Evolutionary conservation across 2,329 filamentous ascomycete species (phyloP), one percentile per base, ranked within the genome.

Genomic region (Dactylellina drechsleri): DNA sequence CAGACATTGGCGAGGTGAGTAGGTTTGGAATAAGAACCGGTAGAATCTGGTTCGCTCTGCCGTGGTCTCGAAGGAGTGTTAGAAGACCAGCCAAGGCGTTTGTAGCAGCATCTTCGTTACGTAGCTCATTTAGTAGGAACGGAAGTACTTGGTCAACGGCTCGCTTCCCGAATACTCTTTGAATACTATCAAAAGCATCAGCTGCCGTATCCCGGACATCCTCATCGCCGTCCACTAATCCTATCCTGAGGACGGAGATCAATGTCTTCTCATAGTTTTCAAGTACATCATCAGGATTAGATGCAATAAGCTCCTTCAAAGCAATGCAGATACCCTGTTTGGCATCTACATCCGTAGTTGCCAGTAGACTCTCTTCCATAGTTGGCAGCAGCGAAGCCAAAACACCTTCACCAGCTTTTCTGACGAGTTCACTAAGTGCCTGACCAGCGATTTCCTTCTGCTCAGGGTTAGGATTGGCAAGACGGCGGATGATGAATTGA

Each of bases 401-500:
- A 68, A 99, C 93, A 66, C 92, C 91, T 82, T 99, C 95, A 76
- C 96, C 95, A 80, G 95, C 94, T 83, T 97, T 97, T 80, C 95
- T 90, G 80, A 99, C 98, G 78, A 99, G 88, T 82, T 99, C 95
- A 80, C 95, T 95, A 66, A 99, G 86, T 57, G 95, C 93, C 82
- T 98, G 98, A 82, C 94, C 94, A 78, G 96, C 95, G 85, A 99
- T 99, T 79, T 97, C 91, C 85, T 97, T 98, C 83, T 99, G 95
- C 82, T 99, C 95, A 90, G 96, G 93, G 81, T 97, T 98, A 53
- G 93, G 91, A 82, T 93, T 98, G 76, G 93, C 95, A 78, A 99
- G 87, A 57, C 95, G 91, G 73, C 92, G 89, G 81, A 99, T 98
- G 79, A 99, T 91, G 77, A 99, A 89, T 81, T 97, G 93, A 4